Conservation (phyloP, 1,284 basidiomycete species). For the Cerioporus squamosus region DNA sequence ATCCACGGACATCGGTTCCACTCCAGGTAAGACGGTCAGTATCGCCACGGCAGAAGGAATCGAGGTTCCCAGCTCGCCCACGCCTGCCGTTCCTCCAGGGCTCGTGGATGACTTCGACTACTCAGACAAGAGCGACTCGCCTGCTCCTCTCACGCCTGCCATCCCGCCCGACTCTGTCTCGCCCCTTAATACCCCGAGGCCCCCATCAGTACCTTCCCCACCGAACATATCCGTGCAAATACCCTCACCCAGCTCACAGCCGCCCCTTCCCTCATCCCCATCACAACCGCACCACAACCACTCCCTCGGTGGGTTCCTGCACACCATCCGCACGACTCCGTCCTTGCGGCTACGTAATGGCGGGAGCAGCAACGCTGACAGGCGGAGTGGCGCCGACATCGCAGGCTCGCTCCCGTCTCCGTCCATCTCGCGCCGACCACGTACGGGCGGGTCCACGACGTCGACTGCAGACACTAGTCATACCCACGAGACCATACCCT, state of each 20-base stretch:
- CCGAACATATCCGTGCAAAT: conserved; percentile 16
- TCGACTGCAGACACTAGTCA: conserved; percentile 24
- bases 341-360: conserved; percentile 30
- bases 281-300: conserved; percentile 14
- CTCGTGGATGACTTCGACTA: conserved; percentile 44
- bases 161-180: conserved; percentile 18
- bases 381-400: conserved; percentile 21
- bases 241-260: conserved; percentile 2
- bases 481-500: conserved; percentile 19
- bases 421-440: conserved; percentile 16
- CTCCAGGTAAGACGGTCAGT: conserved; percentile 24
- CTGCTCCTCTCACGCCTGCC: conserved; percentile 30
- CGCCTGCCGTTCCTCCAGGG: conserved; percentile 53
- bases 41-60: conserved; percentile 20
- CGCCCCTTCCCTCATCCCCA: conserved; percentile 13
- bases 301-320: conserved; percentile 29
- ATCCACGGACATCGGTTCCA: conserved; percentile 26
- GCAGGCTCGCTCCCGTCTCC: conserved; percentile 26
- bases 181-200: conserved; percentile 8
- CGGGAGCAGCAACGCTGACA: conserved; percentile 12
- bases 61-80: conserved; percentile 29
- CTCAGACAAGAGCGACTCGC: conserved; percentile 39
- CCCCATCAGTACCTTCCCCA: conserved; percentile 6
- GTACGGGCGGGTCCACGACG: conserved; percentile 20
- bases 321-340: conserved; percentile 33